These are phyloP conservation scores for Aphanoascus verrucosus DNA, from an alignment of 2,329 filamentous ascomycete genomes.

Conservation along the genomic window DNA sequence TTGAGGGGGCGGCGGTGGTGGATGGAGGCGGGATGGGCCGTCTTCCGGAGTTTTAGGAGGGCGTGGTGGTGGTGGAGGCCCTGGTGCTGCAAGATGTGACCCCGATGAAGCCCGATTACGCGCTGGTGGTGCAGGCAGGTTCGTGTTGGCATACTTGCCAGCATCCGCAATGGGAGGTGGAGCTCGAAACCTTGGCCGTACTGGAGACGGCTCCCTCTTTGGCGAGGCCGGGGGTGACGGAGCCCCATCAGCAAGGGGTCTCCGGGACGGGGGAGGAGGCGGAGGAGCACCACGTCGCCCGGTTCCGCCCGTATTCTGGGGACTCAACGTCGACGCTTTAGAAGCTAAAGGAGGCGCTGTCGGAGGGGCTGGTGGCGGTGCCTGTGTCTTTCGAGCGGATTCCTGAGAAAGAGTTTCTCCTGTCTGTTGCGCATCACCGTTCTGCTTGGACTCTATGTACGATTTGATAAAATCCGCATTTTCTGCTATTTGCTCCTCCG, in stretches of 20 bases:
- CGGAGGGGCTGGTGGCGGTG: constrained; percentile 54
- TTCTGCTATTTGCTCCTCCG: constrained; percentile 56
- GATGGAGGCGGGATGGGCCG: constrained; percentile 53
- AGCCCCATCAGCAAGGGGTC: constrained; percentile 34
- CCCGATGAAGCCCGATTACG: constrained; percentile 42
- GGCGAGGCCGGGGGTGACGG: constrained; percentile 47
- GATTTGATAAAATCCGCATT: constrained; percentile 59
- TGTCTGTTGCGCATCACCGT: constrained; percentile 33
- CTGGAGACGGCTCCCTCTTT: constrained; percentile 61
- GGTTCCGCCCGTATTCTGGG: constrained; percentile 49
- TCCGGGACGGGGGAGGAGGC: constrained; percentile 44
- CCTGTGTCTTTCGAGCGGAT: constrained; percentile 42
- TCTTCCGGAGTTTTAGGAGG: constrained; percentile 60
- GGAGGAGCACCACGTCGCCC: constrained; percentile 50
- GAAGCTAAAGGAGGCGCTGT: constrained; percentile 34
- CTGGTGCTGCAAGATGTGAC: constrained; percentile 41
- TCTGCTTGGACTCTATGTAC: constrained; percentile 55
- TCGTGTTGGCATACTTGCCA: constrained; percentile 63
- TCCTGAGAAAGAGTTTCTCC: constrained; percentile 33
- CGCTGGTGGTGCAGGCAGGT: constrained; percentile 38
- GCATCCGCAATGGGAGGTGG: constrained; percentile 84
- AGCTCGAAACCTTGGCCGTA: constrained; percentile 63
- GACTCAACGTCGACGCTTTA: constrained; percentile 42
- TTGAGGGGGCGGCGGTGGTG: constrained; percentile 69
- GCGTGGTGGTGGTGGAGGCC: constrained; percentile 51